Conservation (phyloP, 108 stramenopile species). For the Fragilaria radians region DNA sequence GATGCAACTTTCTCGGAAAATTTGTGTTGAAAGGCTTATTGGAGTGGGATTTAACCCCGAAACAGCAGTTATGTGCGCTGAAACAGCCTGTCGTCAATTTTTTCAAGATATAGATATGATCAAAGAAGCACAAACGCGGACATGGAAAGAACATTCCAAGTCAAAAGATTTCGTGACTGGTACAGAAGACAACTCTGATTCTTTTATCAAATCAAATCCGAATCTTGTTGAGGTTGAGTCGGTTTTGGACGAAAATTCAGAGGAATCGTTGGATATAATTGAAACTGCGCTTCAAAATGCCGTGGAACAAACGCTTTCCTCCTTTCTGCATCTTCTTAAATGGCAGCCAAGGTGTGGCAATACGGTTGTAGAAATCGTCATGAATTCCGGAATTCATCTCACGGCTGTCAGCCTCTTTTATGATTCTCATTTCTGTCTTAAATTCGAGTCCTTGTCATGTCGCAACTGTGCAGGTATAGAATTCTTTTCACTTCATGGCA, state of each 20-base stretch:
- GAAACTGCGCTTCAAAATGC: constrained; percentile 33
- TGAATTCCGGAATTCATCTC: constrained; percentile 14
- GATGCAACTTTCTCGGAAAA: constrained; percentile 42
- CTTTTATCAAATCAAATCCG: neutral
- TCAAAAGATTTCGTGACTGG: neutral
- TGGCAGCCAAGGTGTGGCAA: no score
- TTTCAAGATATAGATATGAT: constrained; percentile 35
- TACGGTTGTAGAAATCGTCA: constrained; percentile 5
- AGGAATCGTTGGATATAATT: constrained; percentile 24
- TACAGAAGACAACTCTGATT: no score
- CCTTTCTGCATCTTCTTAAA: constrained; percentile 22
- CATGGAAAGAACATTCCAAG: constrained; percentile 6
- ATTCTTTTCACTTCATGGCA: no score
- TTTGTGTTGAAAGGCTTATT: constrained; percentile 45
- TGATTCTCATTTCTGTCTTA: constrained; percentile 19
- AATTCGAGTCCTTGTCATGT: constrained; percentile 14
- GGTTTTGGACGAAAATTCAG: constrained; percentile 21
- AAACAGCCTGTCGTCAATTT: constrained; percentile 43
- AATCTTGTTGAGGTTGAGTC: neutral
- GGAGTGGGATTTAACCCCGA: constrained; percentile 43
- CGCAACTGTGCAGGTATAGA: constrained; percentile 37
- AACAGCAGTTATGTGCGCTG: constrained; percentile 38
- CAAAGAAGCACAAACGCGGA: constrained; percentile 19
- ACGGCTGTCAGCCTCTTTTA: constrained; percentile 34
- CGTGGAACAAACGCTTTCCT: constrained; percentile 25